Conservation (phyloP, 2,329 filamentous ascomycete species). For the Penicillium sp. region DNA sequence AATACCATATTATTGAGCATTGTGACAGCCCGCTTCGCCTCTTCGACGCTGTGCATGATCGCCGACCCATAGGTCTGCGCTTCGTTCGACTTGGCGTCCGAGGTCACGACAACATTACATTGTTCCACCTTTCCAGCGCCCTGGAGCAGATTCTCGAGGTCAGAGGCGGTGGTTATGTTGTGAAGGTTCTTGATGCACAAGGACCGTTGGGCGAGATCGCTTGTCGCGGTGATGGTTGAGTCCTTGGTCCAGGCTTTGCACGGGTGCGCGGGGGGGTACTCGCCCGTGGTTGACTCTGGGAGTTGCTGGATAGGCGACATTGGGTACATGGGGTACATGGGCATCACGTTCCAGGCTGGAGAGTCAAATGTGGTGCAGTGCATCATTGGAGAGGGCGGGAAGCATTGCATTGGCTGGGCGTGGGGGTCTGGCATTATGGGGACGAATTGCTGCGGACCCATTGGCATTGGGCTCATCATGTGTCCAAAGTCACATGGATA, state of each 20-base stretch:
- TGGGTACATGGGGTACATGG: constrained; percentile 28
- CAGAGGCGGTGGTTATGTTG: constrained; percentile 26
- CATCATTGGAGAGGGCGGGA: constrained; percentile 31
- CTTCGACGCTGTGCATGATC: constrained; percentile 34
- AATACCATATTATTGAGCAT: constrained; percentile 36
- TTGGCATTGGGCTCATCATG: constrained; percentile 24
- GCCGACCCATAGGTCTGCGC: constrained; percentile 27
- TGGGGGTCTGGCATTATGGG: constrained; percentile 29
- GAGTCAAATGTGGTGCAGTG: constrained; percentile 30
- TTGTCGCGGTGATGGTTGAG: constrained; percentile 1
- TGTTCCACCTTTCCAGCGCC: constrained; percentile 31
- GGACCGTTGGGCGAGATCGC: constrained; percentile 17
- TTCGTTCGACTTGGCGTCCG: constrained; percentile 21
- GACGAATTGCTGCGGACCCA: constrained; percentile 25
- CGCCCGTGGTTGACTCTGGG: constrained; percentile 5
- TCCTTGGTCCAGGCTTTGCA: constrained; percentile 4
- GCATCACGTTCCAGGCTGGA: constrained; percentile 27
- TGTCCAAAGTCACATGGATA: constrained; percentile 26
- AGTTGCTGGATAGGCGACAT: constrained; percentile 24
- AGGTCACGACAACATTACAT: constrained; percentile 31
- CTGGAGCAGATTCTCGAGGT: constrained; percentile 31
- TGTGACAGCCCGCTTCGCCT: constrained; percentile 35
- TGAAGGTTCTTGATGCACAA: constrained; percentile 32
- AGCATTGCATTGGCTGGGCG: constrained; percentile 21
- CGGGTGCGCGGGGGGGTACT: constrained; percentile 7